Conservation (phyloP, 139 green algal genomes). For the Chlorella sp. region DNA sequence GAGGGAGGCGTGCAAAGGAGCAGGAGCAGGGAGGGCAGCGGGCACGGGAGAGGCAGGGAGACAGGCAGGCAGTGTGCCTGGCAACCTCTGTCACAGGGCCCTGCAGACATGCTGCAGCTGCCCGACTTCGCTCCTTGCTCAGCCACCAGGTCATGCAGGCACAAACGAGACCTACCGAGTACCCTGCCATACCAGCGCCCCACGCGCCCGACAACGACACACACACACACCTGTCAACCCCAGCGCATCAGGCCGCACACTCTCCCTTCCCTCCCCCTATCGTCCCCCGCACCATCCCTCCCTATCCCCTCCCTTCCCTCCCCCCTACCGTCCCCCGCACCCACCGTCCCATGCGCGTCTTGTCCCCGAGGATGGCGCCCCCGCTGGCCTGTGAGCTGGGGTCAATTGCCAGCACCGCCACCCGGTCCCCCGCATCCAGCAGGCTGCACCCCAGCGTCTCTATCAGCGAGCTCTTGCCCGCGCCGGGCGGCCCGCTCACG, state of each 20-base stretch:
- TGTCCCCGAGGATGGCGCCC: slow-evolving; percentile 75
- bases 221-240: neutral
- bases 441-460: slow-evolving; percentile 57
- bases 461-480: slow-evolving; percentile 54
- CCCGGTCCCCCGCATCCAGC: slow-evolving; percentile 46
- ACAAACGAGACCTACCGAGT: no score
- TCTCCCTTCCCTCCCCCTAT: no score
- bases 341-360: slow-evolving; percentile 69
- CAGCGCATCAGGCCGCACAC: no score
- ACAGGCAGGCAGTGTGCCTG: neutral
- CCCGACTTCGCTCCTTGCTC: no score
- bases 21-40: neutral
- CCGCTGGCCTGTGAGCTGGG: slow-evolving; percentile 57
- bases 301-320: neutral
- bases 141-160: no score
- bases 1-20: neutral
- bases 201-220: neutral
- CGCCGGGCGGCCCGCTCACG: slow-evolving; percentile 61
- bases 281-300: neutral
- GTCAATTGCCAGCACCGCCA: slow-evolving; percentile 76
- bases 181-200: no score
- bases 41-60: neutral
- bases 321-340: neutral
- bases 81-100: no score
- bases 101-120: neutral